A percentile compares a stretch with the other conserved stretches of the same genome.
Evolutionary conservation across 2,329 filamentous ascomycete genomes (phyloP).

Genomic region (Zymoseptoria passerinii): DNA sequence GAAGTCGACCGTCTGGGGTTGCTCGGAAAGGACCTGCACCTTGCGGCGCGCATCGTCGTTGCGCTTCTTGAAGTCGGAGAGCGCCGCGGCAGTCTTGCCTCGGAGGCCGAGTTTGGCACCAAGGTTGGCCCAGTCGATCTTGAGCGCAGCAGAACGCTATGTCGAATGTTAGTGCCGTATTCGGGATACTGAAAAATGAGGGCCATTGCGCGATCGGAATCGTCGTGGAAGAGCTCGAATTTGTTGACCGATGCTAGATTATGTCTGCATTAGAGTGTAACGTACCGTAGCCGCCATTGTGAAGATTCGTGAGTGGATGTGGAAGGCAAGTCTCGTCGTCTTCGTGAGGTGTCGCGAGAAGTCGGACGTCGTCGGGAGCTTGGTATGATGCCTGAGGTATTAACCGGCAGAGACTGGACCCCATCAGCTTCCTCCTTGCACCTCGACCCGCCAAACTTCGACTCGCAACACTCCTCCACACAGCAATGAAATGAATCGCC

Average conservation of each 20-base stretch:
- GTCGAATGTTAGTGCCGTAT: conserved; percentile 3
- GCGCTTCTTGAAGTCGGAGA: conserved; percentile 98
- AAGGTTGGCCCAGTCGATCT: conserved; percentile 98
- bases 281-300: conserved; percentile 29
- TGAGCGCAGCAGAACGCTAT: conserved; percentile 95
- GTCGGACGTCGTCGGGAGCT: neutral
- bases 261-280: conserved; percentile 1
- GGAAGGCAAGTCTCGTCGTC: neutral
- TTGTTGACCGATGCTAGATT: neutral
- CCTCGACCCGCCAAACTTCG: too few relatives aligned
- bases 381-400: too few relatives aligned
- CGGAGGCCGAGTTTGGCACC: conserved; percentile 89
- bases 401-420: too few relatives aligned
- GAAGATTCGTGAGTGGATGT: conserved; percentile 4
- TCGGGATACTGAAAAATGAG: conserved; percentile 2
- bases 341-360: neutral
- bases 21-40: conserved; percentile 73
- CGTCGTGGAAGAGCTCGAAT: neutral
- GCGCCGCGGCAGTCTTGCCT: conserved; percentile 83
- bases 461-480: too few relatives aligned
- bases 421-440: too few relatives aligned
- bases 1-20: conserved; percentile 85
- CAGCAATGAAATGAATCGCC: too few relatives aligned
- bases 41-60: conserved; percentile 98
- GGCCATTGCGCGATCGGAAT: neutral